Evolutionary conservation across 2,329 filamentous ascomycete genomes (phyloP), one percentile per base, ranked within the genome.

Genomic region (Epichloe aotearoae): DNA sequence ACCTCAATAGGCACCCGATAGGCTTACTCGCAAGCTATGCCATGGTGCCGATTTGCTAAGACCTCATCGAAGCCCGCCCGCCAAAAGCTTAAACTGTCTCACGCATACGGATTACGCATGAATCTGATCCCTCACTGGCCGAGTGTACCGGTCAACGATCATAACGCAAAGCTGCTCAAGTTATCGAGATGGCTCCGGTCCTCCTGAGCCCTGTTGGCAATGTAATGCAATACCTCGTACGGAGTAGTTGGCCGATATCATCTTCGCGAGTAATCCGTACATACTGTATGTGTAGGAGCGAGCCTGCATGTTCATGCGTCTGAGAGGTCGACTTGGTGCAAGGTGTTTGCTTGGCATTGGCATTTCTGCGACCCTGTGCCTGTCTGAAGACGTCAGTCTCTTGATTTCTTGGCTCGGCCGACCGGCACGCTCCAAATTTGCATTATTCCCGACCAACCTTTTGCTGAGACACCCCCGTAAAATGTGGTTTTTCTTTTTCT

Each of bases 351-450:
- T 26, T 26, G 23, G 6, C 23, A 26, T 26, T 26, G 23, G 17
- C 43, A 33, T 47, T 47, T 41, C 37, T 48, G 46, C 46, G 3
- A 26, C 17, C 34, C 19, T 34, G 37, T 48, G 26, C 46, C 46
- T 48, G 46, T n/a, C 26, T 41, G 38, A 49, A 15, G 49, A 51
- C 49, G 36, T 26, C 46, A 34, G 10, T 40, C 38, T 47, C 36
- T 33, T 41, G 41, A 39, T 30, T 44, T 49, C 51, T 51, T 54
- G 47, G 49, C 51, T 53, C 51, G 51, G 49, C 37, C 51, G 42
- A 49, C 42, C 51, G 53, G 51, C 53, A 53, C 49, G n/a, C 41
- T 20, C 39, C 8, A 50, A 49, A 15, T 50, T 45, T 30, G 12
- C 17, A 30, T 19, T 43, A 50, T 53, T 51, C 47, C 50, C 44